Conservation (phyloP, 2,329 filamentous ascomycete species). For the Neospermospora avenae region DNA sequence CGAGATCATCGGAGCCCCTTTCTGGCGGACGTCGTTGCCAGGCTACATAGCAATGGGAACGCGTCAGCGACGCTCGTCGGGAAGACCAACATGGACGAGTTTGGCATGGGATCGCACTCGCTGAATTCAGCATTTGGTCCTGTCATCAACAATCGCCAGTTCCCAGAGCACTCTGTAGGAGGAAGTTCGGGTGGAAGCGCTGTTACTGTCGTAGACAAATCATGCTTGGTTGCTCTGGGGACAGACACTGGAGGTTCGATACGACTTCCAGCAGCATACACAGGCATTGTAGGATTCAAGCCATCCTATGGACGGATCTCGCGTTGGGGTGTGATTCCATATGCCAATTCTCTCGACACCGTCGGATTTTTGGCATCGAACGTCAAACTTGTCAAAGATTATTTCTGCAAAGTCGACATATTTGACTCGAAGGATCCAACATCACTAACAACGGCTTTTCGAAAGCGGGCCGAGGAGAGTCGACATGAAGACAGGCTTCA, state of each 20-base stretch:
- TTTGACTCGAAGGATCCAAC: conserved; percentile 46
- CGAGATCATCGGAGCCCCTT: conserved; percentile 70
- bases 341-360: conserved; percentile 72
- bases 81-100: conserved; percentile 94
- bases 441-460: conserved; percentile 46
- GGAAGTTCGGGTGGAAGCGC: conserved; percentile 95
- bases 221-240: conserved; percentile 66
- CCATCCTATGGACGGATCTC: conserved; percentile 68
- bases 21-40: conserved; percentile 74
- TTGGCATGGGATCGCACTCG: conserved; percentile 89
- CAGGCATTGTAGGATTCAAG: conserved; percentile 66
- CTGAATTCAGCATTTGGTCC: conserved; percentile 64
- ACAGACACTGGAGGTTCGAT: conserved; percentile 83
- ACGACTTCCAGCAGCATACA: conserved; percentile 68
- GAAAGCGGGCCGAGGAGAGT: conserved; percentile 31
- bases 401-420: conserved; percentile 21
- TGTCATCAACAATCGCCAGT: conserved; percentile 42
- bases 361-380: conserved; percentile 58
- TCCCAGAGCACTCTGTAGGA: conserved; percentile 58
- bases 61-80: conserved; percentile 53
- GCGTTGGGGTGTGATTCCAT: conserved; percentile 67
- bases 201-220: conserved; percentile 67
- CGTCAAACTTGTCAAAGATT: conserved; percentile 37
- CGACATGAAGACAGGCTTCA: background rate
- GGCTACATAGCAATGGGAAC: conserved; percentile 57